These are phyloP conservation scores for Noccaea bulbosa DNA, from an alignment of 345 rosid species.

Conservation along the genomic window DNA sequence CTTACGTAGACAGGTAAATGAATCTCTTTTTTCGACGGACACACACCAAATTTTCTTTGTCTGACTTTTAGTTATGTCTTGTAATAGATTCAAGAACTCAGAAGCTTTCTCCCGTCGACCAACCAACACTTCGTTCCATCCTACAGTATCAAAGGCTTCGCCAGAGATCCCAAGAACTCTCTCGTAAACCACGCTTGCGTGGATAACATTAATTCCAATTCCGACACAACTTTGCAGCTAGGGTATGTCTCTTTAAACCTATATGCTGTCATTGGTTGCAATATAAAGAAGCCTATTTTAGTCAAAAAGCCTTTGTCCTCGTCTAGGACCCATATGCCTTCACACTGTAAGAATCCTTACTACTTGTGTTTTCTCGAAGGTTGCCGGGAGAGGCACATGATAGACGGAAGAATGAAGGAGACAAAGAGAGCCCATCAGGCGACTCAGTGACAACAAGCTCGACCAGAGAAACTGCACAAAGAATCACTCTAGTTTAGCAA, in stretches of 20 bases:
- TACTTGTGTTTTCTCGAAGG: conserved; percentile 45
- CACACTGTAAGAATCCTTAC: neutral
- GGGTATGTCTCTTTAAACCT: conserved; percentile 56
- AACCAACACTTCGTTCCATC: conserved; percentile 48
- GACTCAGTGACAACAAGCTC: conserved; percentile 48
- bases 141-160: conserved; percentile 54
- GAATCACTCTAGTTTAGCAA: conserved; percentile 44
- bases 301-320: neutral
- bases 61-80: conserved; percentile 19
- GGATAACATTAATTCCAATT: conserved; percentile 54
- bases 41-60: neutral
- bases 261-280: conserved; percentile 2
- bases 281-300: neutral
- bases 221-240: conserved; percentile 83
- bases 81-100: conserved; percentile 76
- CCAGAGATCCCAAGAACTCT: conserved; percentile 56
- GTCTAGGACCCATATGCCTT: neutral
- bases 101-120: conserved; percentile 62
- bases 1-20: conserved; percentile 77
- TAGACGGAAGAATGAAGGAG: conserved; percentile 58
- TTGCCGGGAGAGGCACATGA: conserved; percentile 55
- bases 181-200: conserved; percentile 46
- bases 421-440: conserved; percentile 54
- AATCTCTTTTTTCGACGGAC: neutral
- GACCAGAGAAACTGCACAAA: conserved; percentile 17